Percentiles rank a stretch among this genome's conserved stretches.
Evolutionary conservation across 1,139 yeast genomes (phyloP).

Genomic region (Kazachstania sp.): DNA sequence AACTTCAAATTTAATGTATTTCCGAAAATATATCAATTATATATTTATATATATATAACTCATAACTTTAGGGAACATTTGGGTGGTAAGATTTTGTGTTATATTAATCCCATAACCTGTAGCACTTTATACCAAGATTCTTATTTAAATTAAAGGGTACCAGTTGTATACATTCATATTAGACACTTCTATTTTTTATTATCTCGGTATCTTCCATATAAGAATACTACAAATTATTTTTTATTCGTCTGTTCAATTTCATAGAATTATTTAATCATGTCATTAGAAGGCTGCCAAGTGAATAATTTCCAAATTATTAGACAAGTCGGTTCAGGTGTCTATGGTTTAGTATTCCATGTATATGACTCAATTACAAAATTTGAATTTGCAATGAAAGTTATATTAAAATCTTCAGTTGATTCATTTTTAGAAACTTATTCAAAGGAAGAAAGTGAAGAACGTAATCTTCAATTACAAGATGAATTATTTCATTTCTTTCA

Average conservation of each 20-base stretch:
- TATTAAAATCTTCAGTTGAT: constrained; percentile 38
- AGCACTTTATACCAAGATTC: too few species aligned
- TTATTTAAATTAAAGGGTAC: too few species aligned
- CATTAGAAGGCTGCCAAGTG: constrained; percentile 21
- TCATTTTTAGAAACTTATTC: constrained; percentile 19
- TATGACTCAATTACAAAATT: constrained; percentile 43
- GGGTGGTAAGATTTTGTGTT: too few species aligned
- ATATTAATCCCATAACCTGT: too few species aligned
- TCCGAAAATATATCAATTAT: too few species aligned
- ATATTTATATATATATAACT: too few species aligned
- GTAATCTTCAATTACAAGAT: constrained; percentile 22
- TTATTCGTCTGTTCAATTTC: background rate
- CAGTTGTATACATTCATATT: too few species aligned
- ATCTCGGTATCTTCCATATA: too few species aligned
- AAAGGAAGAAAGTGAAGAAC: constrained; percentile 17
- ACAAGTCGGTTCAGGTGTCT: constrained; percentile 77
- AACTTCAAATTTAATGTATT: too few species aligned
- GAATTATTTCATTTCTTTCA: constrained; percentile 25
- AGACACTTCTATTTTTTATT: too few species aligned
- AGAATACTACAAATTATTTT: too few species aligned
- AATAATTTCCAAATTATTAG: constrained; percentile 22
- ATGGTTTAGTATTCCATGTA: constrained; percentile 74
- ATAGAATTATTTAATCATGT: constrained; percentile 11
- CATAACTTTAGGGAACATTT: too few species aligned
- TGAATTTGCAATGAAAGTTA: constrained; percentile 64